Conservation (phyloP, 1,284 basidiomycete species). For the Melampsora americana region DNA sequence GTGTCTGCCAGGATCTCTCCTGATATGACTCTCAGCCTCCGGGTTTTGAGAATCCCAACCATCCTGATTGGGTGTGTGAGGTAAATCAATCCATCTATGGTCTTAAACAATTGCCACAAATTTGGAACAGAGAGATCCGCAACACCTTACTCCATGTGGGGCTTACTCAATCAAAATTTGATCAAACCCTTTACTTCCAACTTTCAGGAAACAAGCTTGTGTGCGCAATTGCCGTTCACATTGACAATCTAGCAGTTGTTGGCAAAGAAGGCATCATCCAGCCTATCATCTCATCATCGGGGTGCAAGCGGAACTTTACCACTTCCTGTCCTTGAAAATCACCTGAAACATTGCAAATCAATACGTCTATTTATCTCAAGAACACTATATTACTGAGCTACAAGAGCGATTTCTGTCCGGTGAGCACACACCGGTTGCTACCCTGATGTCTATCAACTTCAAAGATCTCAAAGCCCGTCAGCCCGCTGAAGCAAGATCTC, state of each 20-base stretch:
- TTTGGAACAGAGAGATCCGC: neutral
- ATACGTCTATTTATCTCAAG: neutral
- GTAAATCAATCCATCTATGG: constrained; percentile 1
- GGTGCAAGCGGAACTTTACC: neutral
- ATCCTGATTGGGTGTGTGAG: constrained; percentile 8
- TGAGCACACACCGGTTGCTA: neutral
- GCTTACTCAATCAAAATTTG: neutral
- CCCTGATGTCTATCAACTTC: neutral
- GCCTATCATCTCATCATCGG: neutral
- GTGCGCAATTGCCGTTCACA: neutral
- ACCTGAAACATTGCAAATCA: neutral
- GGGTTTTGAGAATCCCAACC: constrained; percentile 12
- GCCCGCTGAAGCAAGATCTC: neutral
- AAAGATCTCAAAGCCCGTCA: neutral
- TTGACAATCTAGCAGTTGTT: neutral
- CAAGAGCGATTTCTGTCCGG: neutral
- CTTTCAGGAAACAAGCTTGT: neutral
- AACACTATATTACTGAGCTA: neutral
- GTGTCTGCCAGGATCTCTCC: neutral
- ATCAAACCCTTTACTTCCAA: constrained; percentile 5
- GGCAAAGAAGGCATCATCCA: neutral
- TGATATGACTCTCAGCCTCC: neutral
- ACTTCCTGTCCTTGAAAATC: constrained; percentile 4
- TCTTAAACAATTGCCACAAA: constrained; percentile 6
- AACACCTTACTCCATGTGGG: neutral